Evolutionary conservation across 2,329 filamentous ascomycete genomes (phyloP), one percentile per base, ranked within the genome.

Genomic region (Drechslerella stenobrocha): DNA sequence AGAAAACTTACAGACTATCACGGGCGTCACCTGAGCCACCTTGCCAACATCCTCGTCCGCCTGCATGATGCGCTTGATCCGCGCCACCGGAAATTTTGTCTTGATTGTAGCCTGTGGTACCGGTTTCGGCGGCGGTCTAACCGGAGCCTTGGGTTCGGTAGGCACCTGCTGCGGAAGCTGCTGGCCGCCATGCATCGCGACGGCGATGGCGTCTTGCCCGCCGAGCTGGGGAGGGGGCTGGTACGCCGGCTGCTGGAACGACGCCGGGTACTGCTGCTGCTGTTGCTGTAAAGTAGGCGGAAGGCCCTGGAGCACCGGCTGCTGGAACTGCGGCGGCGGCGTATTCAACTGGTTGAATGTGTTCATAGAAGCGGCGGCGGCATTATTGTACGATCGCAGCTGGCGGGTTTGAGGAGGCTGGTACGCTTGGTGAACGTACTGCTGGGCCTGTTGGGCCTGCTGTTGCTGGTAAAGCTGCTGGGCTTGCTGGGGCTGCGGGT

Each of bases 31-130:
- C 77, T 98, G 93, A 2, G 93, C 91, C 7, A 98, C 93, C 78
- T 98, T 98, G 70, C 93, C 93, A 0, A 98, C 91, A 76, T 98
- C 93, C 75, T 98, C 93, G 75, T 98, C 93, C 8, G 92, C 92
- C 78, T 98, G 93, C 93, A 98, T 97, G 74, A 98, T 97, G 52
- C 93, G 86, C 81, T 98, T 98, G 80, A 98, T 98, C 70, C 93
- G 84, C 11, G 93, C 93, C 28, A 95, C 95, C 1, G 93, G 93
- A 74, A 98, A 98, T 74, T 96, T 96, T 30, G 92, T 97, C 77
- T 85, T 89, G 73, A 98, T 90, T 42, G 90, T 77, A 78, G 96
- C 78, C 32, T 69, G 57, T 9, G 57, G 57, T 9, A 69, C 51
- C 9, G 57, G 52, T 24, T 60, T 67, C 28, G 26, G 32, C 1